phyloP scores from a whole-genome alignment of 106 monocot species.

The Xerophyta viscosa region DNA sequence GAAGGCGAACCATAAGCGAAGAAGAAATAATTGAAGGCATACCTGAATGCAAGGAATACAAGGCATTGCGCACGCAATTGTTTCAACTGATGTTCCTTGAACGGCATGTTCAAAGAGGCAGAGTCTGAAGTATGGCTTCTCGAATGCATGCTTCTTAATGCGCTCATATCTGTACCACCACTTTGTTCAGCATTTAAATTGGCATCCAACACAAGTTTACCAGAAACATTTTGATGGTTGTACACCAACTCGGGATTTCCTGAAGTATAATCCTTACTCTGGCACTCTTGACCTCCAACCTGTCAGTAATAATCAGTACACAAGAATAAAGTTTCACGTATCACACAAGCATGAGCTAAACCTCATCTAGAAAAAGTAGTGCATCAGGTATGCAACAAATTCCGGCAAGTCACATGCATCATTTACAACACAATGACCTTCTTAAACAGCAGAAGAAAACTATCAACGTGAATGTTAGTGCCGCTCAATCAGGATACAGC shows the following conservation, averaged over 20 bases:
- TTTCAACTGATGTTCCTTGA: slow-evolving; percentile 92
- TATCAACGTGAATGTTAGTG: too few relatives aligned
- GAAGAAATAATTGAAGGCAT: slow-evolving; percentile 11
- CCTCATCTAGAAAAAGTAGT: too few relatives aligned
- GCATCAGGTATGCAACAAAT: too few relatives aligned
- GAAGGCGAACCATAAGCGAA: not conserved
- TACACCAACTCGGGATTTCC: slow-evolving; percentile 20
- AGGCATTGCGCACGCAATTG: slow-evolving; percentile 99
- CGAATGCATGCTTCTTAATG: slow-evolving; percentile 9
- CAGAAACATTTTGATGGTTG: slow-evolving; percentile 11
- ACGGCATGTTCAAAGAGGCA: slow-evolving; percentile 49
- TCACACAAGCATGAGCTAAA: too few relatives aligned
- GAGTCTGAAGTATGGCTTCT: slow-evolving; percentile 18
- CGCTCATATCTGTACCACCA: slow-evolving; percentile 3
- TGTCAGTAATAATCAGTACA: slow-evolving; percentile 13
- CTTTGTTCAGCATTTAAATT: slow-evolving; percentile 12
- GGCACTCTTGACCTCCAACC: slow-evolving; percentile 35
- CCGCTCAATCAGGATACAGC: too few relatives aligned
- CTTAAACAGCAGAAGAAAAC: too few relatives aligned
- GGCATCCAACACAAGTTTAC: slow-evolving; percentile 17
- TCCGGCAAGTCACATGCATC: too few relatives aligned
- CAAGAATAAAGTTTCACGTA: too few relatives aligned
- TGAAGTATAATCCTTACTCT: slow-evolving; percentile 20
- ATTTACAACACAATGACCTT: too few relatives aligned
- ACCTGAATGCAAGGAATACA: slow-evolving; percentile 99